phyloP scores from a whole-genome alignment of 352 stramenopile genomes.

The Pythium inflatum region DNA sequence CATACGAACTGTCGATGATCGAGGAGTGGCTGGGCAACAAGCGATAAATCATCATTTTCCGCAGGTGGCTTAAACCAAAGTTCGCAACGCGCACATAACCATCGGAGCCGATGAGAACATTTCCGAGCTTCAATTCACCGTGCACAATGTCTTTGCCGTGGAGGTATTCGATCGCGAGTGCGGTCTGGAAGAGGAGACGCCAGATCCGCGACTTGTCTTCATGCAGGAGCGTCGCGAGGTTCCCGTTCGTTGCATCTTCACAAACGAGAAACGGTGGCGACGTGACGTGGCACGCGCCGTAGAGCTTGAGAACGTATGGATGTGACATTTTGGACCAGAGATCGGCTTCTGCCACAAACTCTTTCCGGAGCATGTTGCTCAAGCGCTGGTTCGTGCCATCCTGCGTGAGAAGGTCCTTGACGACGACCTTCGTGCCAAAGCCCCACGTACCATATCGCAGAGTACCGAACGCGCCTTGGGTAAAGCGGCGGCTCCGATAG shows the following conservation, averaged over 20 bases:
- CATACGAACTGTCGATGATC: neutral
- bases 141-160: constrained; percentile 45
- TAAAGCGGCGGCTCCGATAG: neutral
- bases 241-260: constrained; percentile 33
- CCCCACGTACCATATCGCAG: constrained; percentile 19
- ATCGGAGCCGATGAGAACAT: constrained; percentile 42
- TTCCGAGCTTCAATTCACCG: constrained; percentile 69
- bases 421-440: constrained; percentile 16
- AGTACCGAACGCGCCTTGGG: constrained; percentile 3
- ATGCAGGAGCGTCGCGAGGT: constrained; percentile 29
- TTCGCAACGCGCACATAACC: constrained; percentile 40
- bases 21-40: neutral
- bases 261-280: constrained; percentile 33
- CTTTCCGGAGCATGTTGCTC: neutral
- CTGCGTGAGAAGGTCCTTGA: constrained; percentile 5
- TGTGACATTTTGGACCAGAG: constrained; percentile 92
- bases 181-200: constrained; percentile 40
- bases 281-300: constrained; percentile 34
- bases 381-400: neutral
- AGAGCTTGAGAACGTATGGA: constrained; percentile 86
- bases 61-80: constrained; percentile 36
- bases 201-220: constrained; percentile 24
- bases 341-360: constrained; percentile 34
- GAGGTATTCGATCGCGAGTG: constrained; percentile 42
- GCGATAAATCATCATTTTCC: neutral